Evolutionary conservation across 208 protist species (phyloP), one percentile per base, ranked within the genome.

Genomic region (Acanthamoeba lenticulata): DNA sequence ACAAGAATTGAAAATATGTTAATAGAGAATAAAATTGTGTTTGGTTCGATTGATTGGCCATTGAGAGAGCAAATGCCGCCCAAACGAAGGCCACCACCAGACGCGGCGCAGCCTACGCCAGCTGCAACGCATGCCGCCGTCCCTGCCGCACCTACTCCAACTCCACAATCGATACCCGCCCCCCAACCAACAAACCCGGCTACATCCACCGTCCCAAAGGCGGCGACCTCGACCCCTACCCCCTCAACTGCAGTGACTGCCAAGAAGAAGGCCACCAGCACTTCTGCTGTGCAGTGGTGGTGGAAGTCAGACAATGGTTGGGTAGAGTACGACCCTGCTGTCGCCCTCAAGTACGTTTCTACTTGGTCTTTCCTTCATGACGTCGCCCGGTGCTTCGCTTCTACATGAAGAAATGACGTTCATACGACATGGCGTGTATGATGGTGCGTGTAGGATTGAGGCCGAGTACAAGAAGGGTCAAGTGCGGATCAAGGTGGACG

Each of bases 221-320:
- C 15, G 11, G 17, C 15, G 52, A 24, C 52, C 52, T 2, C 52
- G 9, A 21, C 52, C 11, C 17, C 52, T 21, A 21, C 4, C 52
- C 11, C n/a, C n/a, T n/a, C n/a, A n/a, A n/a, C n/a, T n/a, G n/a
- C n/a, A n/a, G n/a, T n/a, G n/a, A n/a, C n/a, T n/a, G n/a, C 11
- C 52, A 72, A 72, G 62, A 72, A 72, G 62, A 72, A 72, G 67
- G 4, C 15, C 29, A 38, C 9, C 34, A 77, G 1, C 67, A 44
- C 62, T 21, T n/a, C 62, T 19, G 5, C 62, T 9, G 67, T 44
- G 67, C 38, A 44, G 38, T 86, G 74, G 74, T 57, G 36, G 42
- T 86, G 74, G 74, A 52, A 86, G 45, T 57, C 42, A 1, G 74
- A 86, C 45, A 86, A 86, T 21, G 74, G 74, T 4, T 86, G 74